These are phyloP conservation scores for Ogataea nakhonphanomensis DNA, from an alignment of 805 yeast genomes.

Conservation along the genomic window DNA sequence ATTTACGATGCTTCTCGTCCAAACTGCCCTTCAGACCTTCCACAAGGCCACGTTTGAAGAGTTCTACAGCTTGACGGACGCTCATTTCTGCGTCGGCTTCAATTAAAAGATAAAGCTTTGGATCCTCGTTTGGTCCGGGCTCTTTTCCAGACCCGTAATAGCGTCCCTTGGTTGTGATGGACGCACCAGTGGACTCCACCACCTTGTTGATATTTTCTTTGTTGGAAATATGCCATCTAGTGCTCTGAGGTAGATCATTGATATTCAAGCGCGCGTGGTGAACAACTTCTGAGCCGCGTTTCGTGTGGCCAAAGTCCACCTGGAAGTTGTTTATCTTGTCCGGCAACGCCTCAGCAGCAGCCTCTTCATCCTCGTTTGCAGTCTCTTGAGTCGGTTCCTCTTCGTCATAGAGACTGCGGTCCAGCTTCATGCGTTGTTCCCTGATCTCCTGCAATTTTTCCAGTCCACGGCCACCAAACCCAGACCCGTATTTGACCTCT, in stretches of 20 bases:
- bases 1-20: constrained; percentile 20
- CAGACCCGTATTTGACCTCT: constrained; percentile 58
- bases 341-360: background rate
- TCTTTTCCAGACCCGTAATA: constrained; percentile 61
- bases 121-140: constrained; percentile 57
- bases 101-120: constrained; percentile 71
- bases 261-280: constrained; percentile 70
- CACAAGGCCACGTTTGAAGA: constrained; percentile 52
- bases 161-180: constrained; percentile 80
- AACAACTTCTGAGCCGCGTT: constrained; percentile 44
- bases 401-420: constrained; percentile 45
- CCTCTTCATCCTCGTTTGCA: constrained; percentile 20
- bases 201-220: constrained; percentile 60
- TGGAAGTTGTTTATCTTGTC: constrained; percentile 39
- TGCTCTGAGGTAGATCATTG: constrained; percentile 81
- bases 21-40: constrained; percentile 39
- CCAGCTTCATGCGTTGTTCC: constrained; percentile 46
- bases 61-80: constrained; percentile 55
- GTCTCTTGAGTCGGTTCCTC: constrained; percentile 27
- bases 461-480: constrained; percentile 93
- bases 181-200: constrained; percentile 66
- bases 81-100: constrained; percentile 67
- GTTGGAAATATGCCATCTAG: constrained; percentile 74
- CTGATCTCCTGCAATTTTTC: constrained; percentile 69
- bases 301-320: constrained; percentile 41